Percentiles rank a stretch among this genome's conserved stretches.
phyloP scores from a whole-genome alignment of 2,329 filamentous ascomycete species.

The Calonectria naviculata region DNA sequence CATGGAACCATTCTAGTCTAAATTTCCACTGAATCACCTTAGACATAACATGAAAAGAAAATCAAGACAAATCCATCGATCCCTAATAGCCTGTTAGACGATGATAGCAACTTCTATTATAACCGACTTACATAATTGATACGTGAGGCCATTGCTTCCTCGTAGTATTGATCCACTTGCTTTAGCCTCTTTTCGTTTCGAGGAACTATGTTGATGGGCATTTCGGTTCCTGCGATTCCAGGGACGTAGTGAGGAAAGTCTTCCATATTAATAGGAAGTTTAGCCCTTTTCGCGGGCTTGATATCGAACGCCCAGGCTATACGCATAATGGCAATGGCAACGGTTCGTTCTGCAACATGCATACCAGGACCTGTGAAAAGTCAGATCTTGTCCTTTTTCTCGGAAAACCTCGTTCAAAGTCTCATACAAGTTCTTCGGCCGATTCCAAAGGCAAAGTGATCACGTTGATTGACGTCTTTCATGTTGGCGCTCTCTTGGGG shows the following conservation, averaged over 20 bases:
- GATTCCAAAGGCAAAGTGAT: not conserved
- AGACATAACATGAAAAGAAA: too few species aligned
- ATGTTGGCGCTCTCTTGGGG: not conserved
- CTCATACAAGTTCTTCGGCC: not conserved
- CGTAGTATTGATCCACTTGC: not conserved
- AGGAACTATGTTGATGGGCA: not conserved
- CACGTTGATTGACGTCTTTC: not conserved
- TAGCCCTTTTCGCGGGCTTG: not conserved
- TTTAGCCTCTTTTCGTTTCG: not conserved
- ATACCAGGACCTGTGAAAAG: not conserved
- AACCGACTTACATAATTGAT: not conserved
- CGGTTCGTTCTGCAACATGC: not conserved
- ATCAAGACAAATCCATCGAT: not conserved
- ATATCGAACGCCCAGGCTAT: not conserved
- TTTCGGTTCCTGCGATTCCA: not conserved
- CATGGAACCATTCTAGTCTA: too few species aligned
- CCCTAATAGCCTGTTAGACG: not conserved
- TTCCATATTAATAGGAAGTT: not conserved
- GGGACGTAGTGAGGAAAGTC: not conserved
- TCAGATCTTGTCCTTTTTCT: not conserved
- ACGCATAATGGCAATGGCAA: not conserved
- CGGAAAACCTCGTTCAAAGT: too few species aligned
- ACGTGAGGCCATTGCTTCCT: not conserved
- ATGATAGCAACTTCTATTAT: not conserved
- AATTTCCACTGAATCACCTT: too few species aligned